Conservation (phyloP, 169 alveolate species). For the Besnoitia besnoiti region DNA sequence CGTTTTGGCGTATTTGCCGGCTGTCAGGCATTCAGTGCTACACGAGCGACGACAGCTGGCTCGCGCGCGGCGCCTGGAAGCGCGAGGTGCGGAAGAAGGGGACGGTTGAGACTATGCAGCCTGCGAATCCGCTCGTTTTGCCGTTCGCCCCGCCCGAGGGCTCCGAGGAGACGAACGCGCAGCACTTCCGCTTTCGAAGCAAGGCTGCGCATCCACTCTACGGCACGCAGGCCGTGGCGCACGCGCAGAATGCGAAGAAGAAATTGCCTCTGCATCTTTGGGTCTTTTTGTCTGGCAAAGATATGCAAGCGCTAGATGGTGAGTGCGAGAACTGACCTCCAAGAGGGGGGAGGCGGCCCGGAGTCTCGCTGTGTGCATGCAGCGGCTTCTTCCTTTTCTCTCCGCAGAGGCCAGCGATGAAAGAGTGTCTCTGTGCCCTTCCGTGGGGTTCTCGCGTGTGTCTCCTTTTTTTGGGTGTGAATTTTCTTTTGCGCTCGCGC, state of each 20-base stretch:
- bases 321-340: background rate
- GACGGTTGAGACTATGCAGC: constrained; percentile 51
- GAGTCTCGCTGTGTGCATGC: background rate
- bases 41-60: constrained; percentile 68
- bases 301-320: constrained; percentile 69
- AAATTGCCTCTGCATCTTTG: constrained; percentile 66
- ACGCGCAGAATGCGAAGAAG: background rate
- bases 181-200: constrained; percentile 15
- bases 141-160: constrained; percentile 45
- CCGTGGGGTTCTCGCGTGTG: too few species aligned
- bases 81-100: background rate
- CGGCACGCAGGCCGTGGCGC: background rate
- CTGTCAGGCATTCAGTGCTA: constrained; percentile 65
- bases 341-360: background rate
- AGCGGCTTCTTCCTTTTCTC: too few species aligned
- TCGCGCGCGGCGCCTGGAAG: constrained; percentile 58
- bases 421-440: too few species aligned
- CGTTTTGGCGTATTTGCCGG: background rate
- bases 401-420: too few species aligned
- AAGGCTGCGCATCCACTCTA: background rate
- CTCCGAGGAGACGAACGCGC: constrained; percentile 3
- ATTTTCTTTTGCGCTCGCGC: too few species aligned
- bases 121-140: constrained; percentile 34
- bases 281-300: constrained; percentile 64
- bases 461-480: too few species aligned